Conservation (phyloP, 495 filamentous ascomycete species). For the Clohesyomyces aquaticus region DNA sequence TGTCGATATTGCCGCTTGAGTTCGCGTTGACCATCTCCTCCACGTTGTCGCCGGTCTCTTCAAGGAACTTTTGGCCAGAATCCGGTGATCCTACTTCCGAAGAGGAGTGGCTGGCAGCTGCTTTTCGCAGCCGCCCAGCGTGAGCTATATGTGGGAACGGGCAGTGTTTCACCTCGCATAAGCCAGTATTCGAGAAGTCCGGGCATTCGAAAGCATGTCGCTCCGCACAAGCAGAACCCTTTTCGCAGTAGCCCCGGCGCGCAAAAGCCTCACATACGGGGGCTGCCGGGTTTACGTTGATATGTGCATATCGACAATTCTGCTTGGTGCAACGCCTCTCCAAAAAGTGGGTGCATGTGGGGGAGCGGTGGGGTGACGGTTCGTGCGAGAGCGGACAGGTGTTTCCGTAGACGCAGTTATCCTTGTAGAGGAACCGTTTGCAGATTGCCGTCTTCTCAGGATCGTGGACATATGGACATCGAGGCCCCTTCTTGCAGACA, state of each 20-base stretch:
- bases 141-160: slow-evolving; percentile 85
- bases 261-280: slow-evolving; percentile 85
- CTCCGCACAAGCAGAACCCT: slow-evolving; percentile 75
- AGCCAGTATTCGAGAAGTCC: slow-evolving; percentile 88
- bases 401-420: slow-evolving; percentile 75
- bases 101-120: slow-evolving; percentile 18
- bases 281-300: slow-evolving; percentile 77
- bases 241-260: slow-evolving; percentile 85
- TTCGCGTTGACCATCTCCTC: too few relatives aligned
- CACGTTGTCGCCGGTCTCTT: too few relatives aligned
- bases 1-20: background rate
- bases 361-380: slow-evolving; percentile 79
- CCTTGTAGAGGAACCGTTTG: slow-evolving; percentile 80
- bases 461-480: slow-evolving; percentile 84
- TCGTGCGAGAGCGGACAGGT: slow-evolving; percentile 94
- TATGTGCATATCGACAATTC: slow-evolving; percentile 87
- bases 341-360: slow-evolving; percentile 86
- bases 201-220: slow-evolving; percentile 91
- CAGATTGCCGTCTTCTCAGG: slow-evolving; percentile 88
- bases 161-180: slow-evolving; percentile 80
- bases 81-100: slow-evolving; percentile 12
- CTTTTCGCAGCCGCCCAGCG: slow-evolving; percentile 71
- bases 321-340: slow-evolving; percentile 88
- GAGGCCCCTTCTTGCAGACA: slow-evolving; percentile 73
- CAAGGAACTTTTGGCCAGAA: background rate